Percentiles rank a stretch among this genome's conserved stretches.
Evolutionary conservation across 2,329 filamentous ascomycete genomes (phyloP).

Genomic region (Meredithiella fracta): DNA sequence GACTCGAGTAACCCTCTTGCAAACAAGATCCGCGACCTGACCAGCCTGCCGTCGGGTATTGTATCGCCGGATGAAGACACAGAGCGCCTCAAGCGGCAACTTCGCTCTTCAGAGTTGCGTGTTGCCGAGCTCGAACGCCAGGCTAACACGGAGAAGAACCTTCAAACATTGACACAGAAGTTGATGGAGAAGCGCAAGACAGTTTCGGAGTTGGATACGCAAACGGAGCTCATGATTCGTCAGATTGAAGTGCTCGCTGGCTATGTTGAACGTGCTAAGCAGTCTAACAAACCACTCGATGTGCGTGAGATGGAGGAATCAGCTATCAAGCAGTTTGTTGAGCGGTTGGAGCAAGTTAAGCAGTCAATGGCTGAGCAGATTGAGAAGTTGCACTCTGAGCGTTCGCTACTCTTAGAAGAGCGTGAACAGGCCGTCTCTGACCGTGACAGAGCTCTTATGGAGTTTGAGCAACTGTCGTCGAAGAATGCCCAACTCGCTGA

Average conservation of each 20-base stretch:
- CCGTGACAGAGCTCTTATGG: constrained; percentile 82
- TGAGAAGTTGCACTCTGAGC: constrained; percentile 48
- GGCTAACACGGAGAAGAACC: constrained; percentile 46
- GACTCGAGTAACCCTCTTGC: constrained; percentile 29
- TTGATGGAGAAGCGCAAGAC: constrained; percentile 87
- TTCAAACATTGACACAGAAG: constrained; percentile 70
- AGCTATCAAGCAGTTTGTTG: constrained; percentile 79
- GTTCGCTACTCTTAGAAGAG: constrained; percentile 71
- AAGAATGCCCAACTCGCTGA: constrained; percentile 91
- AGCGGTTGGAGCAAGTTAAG: constrained; percentile 49
- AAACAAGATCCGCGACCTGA: constrained; percentile 37
- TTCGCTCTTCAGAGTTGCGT: constrained; percentile 65
- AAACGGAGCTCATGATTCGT: constrained; percentile 87
- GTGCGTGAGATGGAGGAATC: constrained; percentile 70
- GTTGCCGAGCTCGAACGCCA: constrained; percentile 78
- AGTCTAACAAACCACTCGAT: constrained; percentile 64
- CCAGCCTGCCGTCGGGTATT: constrained; percentile 52
- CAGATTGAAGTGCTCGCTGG: constrained; percentile 81
- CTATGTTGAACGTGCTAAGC: constrained; percentile 74
- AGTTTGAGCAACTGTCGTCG: constrained; percentile 85
- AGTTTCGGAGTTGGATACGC: constrained; percentile 82
- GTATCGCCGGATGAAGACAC: constrained; percentile 44
- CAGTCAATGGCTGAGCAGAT: constrained; percentile 39
- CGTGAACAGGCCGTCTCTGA: constrained; percentile 66
- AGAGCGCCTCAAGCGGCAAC: constrained; percentile 52